Base-by-base conservation (phyloP, 192 early-diverging fungal species). In the Coemansia sp. region DNA sequence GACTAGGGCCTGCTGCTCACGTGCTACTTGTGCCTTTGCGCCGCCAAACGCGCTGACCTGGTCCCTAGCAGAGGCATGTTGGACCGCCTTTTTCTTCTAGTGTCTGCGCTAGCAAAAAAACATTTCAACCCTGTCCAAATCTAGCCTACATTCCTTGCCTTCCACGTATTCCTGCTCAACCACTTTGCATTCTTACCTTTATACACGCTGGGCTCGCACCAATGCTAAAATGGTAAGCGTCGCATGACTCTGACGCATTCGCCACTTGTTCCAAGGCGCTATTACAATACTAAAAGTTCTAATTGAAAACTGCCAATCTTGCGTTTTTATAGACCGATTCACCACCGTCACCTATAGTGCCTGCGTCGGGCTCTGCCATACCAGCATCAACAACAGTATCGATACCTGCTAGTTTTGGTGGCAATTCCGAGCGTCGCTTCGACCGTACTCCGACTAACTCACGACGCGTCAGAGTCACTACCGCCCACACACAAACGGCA, bases 381-480 rank as follows among this genome's bases (percentile, higher is more conserved):
- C 6, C 45, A 10, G 20, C 45, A 49, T 49, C 45, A 49, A 44
- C 41, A 16, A 16, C 41, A 16, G 15, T 6, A 6, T 44, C 47
- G 20, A 4, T 29, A 29, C 11, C 50, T 10, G 15, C 27, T 29
- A 29, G 24, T 12, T 12, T 29, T 53, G 27, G 50, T 29, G 52
- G 39, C 43, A 58, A 63, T 27, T 50, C 75, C 4, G 69, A 16
- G 10, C 75, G 75, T 63, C 59, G 75, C 15, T 78, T 78, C 34
- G 75, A 78, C 75, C 70, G 75, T n/a, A 73, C 70, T 27, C 67
- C 69, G 8, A 71, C 65, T 16, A 71, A 24, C 50, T 37, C 69
- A 34, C 69, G 70, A 20, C 69, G 65, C 47, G 22, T 10, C 34
- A 27, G 69, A 62, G 59, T 58, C 43, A 37, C 59, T 44, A 35